Evolutionary conservation across 2,329 filamentous ascomycete genomes (phyloP).

Genomic region (Hypoxylon sp.): DNA sequence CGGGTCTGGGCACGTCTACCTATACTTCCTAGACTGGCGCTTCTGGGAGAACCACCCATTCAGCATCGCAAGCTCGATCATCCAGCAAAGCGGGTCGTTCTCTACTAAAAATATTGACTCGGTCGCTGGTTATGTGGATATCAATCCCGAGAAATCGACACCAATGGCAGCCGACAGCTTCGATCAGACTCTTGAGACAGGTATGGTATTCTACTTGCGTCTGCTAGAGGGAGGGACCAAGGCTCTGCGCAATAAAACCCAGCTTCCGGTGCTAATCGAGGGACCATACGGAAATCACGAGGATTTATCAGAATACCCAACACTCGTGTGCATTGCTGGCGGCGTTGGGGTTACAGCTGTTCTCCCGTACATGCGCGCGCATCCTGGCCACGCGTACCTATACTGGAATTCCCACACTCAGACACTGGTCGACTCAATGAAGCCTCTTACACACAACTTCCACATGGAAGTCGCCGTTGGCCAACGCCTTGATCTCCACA

Average conservation of each 20-base stretch:
- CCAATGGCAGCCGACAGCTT: background rate
- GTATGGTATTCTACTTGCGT: background rate
- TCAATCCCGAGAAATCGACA: background rate
- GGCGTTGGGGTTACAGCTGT: background rate
- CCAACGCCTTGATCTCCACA: background rate
- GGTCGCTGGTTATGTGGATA: background rate
- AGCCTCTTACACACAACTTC: background rate
- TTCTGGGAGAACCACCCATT: conserved; percentile 71
- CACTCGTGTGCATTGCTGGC: background rate
- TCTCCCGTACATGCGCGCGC: background rate
- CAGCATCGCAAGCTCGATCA: conserved; percentile 15
- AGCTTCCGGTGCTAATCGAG: background rate
- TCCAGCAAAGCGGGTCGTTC: background rate
- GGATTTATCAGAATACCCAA: background rate
- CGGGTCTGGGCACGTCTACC: conserved; percentile 57
- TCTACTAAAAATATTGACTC: background rate
- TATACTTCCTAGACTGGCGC: conserved; percentile 62
- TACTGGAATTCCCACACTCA: background rate
- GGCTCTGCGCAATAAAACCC: background rate
- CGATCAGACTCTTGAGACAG: background rate
- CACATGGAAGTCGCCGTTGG: background rate
- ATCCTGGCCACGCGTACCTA: background rate
- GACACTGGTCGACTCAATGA: background rate
- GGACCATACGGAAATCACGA: background rate
- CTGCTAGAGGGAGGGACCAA: background rate